A percentile compares a stretch with the other conserved stretches of the same genome.
phyloP scores from a whole-genome alignment of 2,329 filamentous ascomycete species.

The Neoascochyta sp. region DNA sequence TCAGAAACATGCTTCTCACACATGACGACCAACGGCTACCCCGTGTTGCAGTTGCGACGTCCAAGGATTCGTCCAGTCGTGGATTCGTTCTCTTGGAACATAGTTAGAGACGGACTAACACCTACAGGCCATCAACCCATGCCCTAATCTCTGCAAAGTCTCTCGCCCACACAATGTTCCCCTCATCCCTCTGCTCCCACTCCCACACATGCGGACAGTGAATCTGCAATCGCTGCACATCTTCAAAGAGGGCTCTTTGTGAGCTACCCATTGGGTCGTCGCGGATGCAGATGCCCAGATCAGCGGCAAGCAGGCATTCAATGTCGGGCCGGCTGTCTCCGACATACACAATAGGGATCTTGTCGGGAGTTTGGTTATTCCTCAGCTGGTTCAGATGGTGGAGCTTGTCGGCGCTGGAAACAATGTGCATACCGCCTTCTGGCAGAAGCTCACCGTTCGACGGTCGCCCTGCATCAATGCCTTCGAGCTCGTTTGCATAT shows the following conservation, averaged over 20 bases:
- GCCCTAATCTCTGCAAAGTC: conserved; percentile 23
- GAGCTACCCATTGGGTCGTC: conserved; percentile 37
- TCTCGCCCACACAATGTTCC: conserved; percentile 25
- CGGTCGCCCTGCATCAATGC: conserved; percentile 5
- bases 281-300: conserved; percentile 47
- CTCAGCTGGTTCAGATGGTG: conserved; percentile 16
- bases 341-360: conserved; percentile 39
- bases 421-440: conserved; percentile 17
- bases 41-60: too few relatives aligned
- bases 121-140: too few relatives aligned
- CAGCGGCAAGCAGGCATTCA: conserved; percentile 43
- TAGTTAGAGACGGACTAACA: too few relatives aligned
- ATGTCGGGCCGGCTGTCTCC: conserved; percentile 50
- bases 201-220: conserved; percentile 19
- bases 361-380: background rate
- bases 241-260: conserved; percentile 34
- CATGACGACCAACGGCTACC: too few relatives aligned
- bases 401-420: conserved; percentile 44
- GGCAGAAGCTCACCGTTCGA: conserved; percentile 19
- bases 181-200: conserved; percentile 7
- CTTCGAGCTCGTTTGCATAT: conserved; percentile 24
- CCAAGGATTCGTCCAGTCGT: too few relatives aligned
- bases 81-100: too few relatives aligned
- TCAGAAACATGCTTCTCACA: too few relatives aligned
- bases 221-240: conserved; percentile 31